Conservation (phyloP, 148 eudicot species). For the Amaranthus palmeri region DNA sequence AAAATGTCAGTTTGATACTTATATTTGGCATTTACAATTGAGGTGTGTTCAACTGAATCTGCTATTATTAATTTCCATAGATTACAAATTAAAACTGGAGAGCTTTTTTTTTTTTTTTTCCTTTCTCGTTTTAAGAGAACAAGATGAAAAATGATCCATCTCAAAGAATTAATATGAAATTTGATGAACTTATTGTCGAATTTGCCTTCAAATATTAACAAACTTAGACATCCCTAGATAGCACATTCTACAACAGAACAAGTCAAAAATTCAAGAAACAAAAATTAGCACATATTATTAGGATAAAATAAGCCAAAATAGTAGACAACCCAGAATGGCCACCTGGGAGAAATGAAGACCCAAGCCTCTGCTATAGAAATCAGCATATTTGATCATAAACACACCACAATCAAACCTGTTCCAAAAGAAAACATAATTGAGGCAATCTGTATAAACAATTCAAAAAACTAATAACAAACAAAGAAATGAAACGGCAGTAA, state of each 20-base stretch:
- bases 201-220: no score
- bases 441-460: constrained; percentile 6
- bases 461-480: not conserved
- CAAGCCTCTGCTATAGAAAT: constrained; percentile 87
- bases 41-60: no score
- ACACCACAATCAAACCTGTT: constrained; percentile 93
- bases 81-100: no score
- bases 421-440: constrained; percentile 10
- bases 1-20: no score
- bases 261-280: not conserved
- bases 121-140: no score
- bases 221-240: not conserved
- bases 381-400: constrained; percentile 92
- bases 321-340: constrained; percentile 4
- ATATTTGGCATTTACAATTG: no score
- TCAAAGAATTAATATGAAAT: no score
- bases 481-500: not conserved
- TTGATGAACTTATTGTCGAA: no score
- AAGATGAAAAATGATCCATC: no score
- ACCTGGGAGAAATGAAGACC: constrained; percentile 88
- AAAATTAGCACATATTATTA: not conserved
- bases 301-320: not conserved
- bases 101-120: no score
- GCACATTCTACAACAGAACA: not conserved
- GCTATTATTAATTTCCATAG: no score